Conservation (phyloP, 768 basidiomycete genomes). For the Xanthoconium purpureum region DNA sequence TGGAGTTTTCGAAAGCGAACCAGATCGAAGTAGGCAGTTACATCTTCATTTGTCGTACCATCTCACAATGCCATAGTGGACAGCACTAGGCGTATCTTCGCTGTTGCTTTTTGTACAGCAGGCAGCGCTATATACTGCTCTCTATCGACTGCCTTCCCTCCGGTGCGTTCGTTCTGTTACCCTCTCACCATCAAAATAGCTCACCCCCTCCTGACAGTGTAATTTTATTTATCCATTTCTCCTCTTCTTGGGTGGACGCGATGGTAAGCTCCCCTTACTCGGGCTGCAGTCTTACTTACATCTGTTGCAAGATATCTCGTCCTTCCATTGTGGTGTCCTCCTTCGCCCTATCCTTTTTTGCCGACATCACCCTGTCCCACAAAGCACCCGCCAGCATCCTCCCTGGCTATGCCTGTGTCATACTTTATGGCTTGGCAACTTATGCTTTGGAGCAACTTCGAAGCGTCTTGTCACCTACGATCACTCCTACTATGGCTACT, state of each 20-base stretch:
- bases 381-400: constrained; percentile 38
- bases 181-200: not conserved
- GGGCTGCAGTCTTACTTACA: constrained; percentile 19
- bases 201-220: constrained; percentile 44
- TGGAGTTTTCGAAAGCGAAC: constrained; percentile 51
- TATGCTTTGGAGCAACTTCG: constrained; percentile 62
- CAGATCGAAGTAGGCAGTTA: constrained; percentile 54
- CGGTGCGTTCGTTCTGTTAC: constrained; percentile 45
- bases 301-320: constrained; percentile 45
- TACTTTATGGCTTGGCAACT: constrained; percentile 57
- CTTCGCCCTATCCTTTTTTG: constrained; percentile 52
- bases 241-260: constrained; percentile 61
- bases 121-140: constrained; percentile 61
- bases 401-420: constrained; percentile 66
- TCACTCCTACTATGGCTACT: constrained; percentile 54
- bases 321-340: constrained; percentile 46
- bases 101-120: constrained; percentile 67
- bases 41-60: constrained; percentile 1
- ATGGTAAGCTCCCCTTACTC: constrained; percentile 50
- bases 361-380: constrained; percentile 48
- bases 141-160: constrained; percentile 63
- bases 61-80: constrained; percentile 50
- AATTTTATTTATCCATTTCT: constrained; percentile 66
- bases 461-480: constrained; percentile 51
- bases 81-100: constrained; percentile 65